Base-by-base conservation (phyloP, 805 yeast species). In the Tanozyma kutaoensis region DNA sequence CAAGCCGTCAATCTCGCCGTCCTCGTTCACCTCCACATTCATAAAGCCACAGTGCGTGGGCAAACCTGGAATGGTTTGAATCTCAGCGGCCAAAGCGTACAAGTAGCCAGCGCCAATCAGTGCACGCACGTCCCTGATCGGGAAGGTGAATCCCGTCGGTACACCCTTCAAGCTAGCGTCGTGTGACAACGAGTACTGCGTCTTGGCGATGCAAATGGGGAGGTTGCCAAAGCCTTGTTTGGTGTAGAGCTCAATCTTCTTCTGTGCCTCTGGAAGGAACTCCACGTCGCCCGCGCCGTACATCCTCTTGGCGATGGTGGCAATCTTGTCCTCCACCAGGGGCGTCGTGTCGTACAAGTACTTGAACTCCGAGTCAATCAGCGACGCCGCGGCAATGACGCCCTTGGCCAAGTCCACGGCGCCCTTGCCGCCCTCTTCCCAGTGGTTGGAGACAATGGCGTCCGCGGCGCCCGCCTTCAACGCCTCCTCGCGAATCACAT, bases 351-450 rank as follows among this genome's bases (percentile, higher is more conserved):
- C 73, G 47, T 79, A 79, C 43, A 76, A 58, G 58, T 71, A 78
- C 32, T 56, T 42, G 47, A 56, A 57, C 35, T 55, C 43, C 34
- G 55, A 58, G 32, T 55, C 59, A 29, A 57, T 48, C 22, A 62
- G 52, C 45, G 68, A 61, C 24, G 72, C 66, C 11, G 81, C 76
- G 32, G 62, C 60, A 33, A 76, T 72, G 35, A 79, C 76, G 25
- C 82, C 77, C 27, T 71, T 42, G 25, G 91, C 93, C 40, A 79
- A 61, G 30, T 70, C 74, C 31, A 76, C 64, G 2, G 93, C 84
- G 42, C 93, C 93, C 35, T 53, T 57, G 45, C 93, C 93, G 61
- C 93, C 93, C 55, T 75, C 69, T 46, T 76, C 85, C 88, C 88
- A 79, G 49, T 79, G 93, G 64, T 79, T 76, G 15, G 86, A 74